Evolutionary conservation across 176 grass and related monocot genomes (phyloP).

Genomic region (Eragrostis curvula): DNA sequence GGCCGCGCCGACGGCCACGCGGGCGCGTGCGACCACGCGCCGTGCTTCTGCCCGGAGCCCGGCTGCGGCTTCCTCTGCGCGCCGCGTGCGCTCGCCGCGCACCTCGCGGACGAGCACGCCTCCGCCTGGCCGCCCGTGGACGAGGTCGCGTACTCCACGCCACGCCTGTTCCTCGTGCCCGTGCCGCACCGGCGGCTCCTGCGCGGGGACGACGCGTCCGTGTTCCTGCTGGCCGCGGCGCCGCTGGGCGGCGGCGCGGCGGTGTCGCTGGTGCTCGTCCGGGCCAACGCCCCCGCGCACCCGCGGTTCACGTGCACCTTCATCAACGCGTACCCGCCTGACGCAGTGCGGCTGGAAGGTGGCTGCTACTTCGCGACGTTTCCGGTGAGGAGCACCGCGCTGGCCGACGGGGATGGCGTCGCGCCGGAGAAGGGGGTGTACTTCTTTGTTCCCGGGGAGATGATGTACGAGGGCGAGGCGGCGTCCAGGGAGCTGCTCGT

Average conservation of each 20-base stretch:
- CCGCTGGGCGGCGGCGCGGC: slow-evolving; percentile 13
- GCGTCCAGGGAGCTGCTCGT: too few species aligned
- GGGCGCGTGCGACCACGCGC: slow-evolving; percentile 16
- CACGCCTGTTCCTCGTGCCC: neutral
- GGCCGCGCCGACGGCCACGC: neutral
- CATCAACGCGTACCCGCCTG: too few species aligned
- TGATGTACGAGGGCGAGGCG: too few species aligned
- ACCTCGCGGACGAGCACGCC: neutral
- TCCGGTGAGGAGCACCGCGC: too few species aligned
- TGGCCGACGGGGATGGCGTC: too few species aligned
- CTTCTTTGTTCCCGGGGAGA: too few species aligned
- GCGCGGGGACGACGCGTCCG: neutral
- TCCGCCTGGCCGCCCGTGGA: neutral
- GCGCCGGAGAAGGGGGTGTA: too few species aligned
- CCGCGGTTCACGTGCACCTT: too few species aligned
- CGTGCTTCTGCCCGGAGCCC: slow-evolving; percentile 28
- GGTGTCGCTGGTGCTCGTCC: slow-evolving; percentile 10
- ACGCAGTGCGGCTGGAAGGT: too few species aligned
- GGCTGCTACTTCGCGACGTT: too few species aligned
- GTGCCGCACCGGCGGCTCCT: neutral
- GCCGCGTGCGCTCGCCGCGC: neutral
- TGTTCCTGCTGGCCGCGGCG: slow-evolving; percentile 8
- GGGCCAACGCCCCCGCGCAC: too few species aligned
- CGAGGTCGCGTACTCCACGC: neutral
- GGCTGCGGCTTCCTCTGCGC: neutral